Percentiles rank a stretch among this genome's conserved stretches.
phyloP scores from a whole-genome alignment of 192 early-diverging fungal species.

The Piromyces finnis region DNA sequence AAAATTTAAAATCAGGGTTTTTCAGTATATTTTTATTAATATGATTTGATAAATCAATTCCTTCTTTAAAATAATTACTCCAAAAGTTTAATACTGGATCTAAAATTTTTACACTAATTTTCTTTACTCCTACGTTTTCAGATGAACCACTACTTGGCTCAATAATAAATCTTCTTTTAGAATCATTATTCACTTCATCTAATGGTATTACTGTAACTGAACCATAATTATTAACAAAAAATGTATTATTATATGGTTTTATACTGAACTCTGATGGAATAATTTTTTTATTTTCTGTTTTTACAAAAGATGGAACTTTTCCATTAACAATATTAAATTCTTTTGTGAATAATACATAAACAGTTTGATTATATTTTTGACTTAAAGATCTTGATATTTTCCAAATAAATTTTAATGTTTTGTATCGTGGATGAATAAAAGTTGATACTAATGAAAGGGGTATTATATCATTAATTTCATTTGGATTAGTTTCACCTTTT shows the following conservation, averaged over 20 bases:
- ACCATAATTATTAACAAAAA: background rate
- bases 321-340: background rate
- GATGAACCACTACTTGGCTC: background rate
- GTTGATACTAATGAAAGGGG: background rate
- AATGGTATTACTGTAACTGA: background rate
- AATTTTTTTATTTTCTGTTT: background rate
- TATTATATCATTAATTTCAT: background rate
- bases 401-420: background rate
- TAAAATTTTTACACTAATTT: background rate
- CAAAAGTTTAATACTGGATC: background rate
- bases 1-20: background rate
- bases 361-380: background rate
- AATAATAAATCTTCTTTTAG: background rate
- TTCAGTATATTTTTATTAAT: background rate
- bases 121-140: background rate
- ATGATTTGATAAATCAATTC: background rate
- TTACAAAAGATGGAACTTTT: background rate
- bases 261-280: background rate
- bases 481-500: background rate
- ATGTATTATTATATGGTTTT: background rate
- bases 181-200: background rate
- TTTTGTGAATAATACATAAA: background rate
- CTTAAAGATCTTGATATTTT: background rate
- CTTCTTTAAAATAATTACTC: background rate
- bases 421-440: background rate